phyloP scores from a whole-genome alignment of 805 yeast genomes.

The Hanseniaspora lachancei region DNA sequence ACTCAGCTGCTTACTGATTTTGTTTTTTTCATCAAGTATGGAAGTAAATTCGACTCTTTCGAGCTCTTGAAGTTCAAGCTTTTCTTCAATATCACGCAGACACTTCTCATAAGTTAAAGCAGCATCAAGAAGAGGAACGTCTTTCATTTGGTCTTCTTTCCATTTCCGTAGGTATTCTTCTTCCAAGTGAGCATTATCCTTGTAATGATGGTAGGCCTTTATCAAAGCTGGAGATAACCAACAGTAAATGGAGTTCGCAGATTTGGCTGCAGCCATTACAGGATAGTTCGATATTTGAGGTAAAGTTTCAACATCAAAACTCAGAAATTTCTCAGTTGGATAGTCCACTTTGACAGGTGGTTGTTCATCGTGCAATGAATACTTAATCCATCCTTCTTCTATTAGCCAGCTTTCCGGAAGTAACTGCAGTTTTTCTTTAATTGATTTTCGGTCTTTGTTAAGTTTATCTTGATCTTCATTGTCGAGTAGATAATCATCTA shows the following conservation, averaged over 20 bases:
- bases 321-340: slow-evolving; percentile 61
- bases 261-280: slow-evolving; percentile 66
- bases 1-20: background rate
- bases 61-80: background rate
- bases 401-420: slow-evolving; percentile 43
- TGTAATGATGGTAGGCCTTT: slow-evolving; percentile 9
- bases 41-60: background rate
- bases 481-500: background rate
- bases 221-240: slow-evolving; percentile 84
- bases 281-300: slow-evolving; percentile 66
- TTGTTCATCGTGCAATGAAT: slow-evolving; percentile 39
- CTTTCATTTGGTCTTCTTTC: background rate
- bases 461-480: background rate
- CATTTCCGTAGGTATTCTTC: background rate
- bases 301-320: slow-evolving; percentile 81
- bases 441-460: slow-evolving; percentile 34
- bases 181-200: slow-evolving; percentile 5
- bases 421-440: slow-evolving; percentile 30
- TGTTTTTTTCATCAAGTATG: background rate
- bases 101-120: background rate
- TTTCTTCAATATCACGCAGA: background rate
- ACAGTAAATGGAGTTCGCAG: slow-evolving; percentile 73
- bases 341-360: slow-evolving; percentile 44
- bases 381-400: slow-evolving; percentile 65
- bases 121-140: background rate